Conservation (phyloP, 345 rosid species). For the Pseudoturritis turrita region DNA sequence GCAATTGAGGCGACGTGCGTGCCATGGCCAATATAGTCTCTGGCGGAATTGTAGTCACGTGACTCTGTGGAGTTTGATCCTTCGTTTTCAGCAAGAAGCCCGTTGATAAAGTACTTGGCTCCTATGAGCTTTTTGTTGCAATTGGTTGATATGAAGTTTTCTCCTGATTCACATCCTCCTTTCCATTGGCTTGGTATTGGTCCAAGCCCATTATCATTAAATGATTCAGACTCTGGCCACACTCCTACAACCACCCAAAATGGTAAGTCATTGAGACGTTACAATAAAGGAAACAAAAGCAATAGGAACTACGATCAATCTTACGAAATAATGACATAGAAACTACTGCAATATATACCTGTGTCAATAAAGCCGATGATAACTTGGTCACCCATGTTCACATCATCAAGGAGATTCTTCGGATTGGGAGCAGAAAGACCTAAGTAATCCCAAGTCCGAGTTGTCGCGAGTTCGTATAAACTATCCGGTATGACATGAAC, state of each 20-base stretch:
- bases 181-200: neutral
- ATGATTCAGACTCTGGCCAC: neutral
- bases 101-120: slow-evolving; percentile 44
- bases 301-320: neutral
- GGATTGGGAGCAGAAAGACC: slow-evolving; percentile 26
- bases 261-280: neutral
- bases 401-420: slow-evolving; percentile 13
- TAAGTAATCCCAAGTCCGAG: slow-evolving; percentile 48
- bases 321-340: neutral
- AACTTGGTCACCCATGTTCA: slow-evolving; percentile 34
- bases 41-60: slow-evolving; percentile 39
- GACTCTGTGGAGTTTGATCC: slow-evolving; percentile 34
- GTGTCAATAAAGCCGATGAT: slow-evolving; percentile 31
- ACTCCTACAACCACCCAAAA: neutral
- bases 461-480: slow-evolving; percentile 36
- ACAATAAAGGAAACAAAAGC: neutral
- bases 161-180: slow-evolving; percentile 22
- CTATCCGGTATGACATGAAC: slow-evolving; percentile 37
- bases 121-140: slow-evolving; percentile 55
- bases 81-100: slow-evolving; percentile 38
- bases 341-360: slow-evolving; percentile 8
- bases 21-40: slow-evolving; percentile 52
- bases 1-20: slow-evolving; percentile 44
- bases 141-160: neutral
- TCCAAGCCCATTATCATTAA: neutral